Evolutionary conservation across 768 basidiomycete genomes (phyloP).

Genomic region (Udeniomyces megalosporus): DNA sequence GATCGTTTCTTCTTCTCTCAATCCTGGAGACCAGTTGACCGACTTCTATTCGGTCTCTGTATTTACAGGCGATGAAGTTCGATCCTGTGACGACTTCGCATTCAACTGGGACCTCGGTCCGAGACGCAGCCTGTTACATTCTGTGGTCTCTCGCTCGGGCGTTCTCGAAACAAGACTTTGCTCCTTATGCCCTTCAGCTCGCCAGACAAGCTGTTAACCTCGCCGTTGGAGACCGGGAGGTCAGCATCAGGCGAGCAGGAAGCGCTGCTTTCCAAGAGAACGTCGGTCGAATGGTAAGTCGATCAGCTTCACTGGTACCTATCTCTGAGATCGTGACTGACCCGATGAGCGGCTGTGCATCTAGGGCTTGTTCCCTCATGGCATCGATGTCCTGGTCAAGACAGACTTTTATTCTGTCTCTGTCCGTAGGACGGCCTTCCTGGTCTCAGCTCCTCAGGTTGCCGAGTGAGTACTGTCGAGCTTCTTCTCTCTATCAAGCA

Average conservation of each 20-base stretch:
- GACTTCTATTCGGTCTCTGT: too few relatives aligned
- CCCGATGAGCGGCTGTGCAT: neutral
- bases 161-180: conserved; percentile 35
- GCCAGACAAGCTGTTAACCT: conserved; percentile 60
- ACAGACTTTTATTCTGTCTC: conserved; percentile 93
- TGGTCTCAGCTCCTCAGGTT: conserved; percentile 69
- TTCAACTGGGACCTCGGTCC: conserved; percentile 83
- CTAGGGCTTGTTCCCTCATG: conserved; percentile 77
- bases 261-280: conserved; percentile 97
- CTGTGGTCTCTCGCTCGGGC: conserved; percentile 84
- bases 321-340: neutral
- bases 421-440: conserved; percentile 63
- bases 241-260: conserved; percentile 83
- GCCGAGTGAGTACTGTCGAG: conserved; percentile 48
- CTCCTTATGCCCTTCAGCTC: conserved; percentile 46
- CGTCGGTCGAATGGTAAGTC: conserved; percentile 74
- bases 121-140: conserved; percentile 87
- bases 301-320: too few relatives aligned
- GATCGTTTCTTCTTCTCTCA: neutral
- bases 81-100: conserved; percentile 83
- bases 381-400: conserved; percentile 78
- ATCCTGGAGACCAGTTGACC: neutral
- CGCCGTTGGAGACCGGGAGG: conserved; percentile 79
- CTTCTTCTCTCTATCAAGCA: neutral
- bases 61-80: conserved; percentile 63